Conservation (phyloP, 306 rosid genomes). For the Spatholobus suberectus region DNA sequence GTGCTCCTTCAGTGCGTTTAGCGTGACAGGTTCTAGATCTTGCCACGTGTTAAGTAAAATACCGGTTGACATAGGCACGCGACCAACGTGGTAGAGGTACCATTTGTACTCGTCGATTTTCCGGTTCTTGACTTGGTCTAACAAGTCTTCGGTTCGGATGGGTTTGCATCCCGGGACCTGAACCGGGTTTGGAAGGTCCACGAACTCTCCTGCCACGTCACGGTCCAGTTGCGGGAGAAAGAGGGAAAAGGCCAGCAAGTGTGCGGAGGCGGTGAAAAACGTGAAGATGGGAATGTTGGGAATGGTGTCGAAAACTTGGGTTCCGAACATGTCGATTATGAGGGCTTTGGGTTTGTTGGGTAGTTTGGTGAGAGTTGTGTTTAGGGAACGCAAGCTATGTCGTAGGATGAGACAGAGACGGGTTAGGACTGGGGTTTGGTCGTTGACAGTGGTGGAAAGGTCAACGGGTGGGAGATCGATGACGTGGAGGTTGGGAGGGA, state of each 20-base stretch:
- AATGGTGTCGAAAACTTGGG: conserved; percentile 53
- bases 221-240: conserved; percentile 51
- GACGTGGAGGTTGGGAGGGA: conserved; percentile 42
- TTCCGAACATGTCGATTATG: conserved; percentile 52
- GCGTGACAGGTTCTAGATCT: conserved; percentile 46
- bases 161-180: conserved; percentile 50
- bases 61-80: conserved; percentile 45
- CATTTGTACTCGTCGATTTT: conserved; percentile 53
- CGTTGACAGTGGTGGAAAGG: conserved; percentile 5
- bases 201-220: conserved; percentile 53
- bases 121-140: conserved; percentile 49
- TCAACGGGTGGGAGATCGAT: conserved; percentile 50
- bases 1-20: conserved; percentile 47
- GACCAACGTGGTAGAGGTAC: conserved; percentile 36
- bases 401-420: conserved; percentile 36
- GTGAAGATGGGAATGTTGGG: conserved; percentile 41
- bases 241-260: conserved; percentile 47
- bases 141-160: conserved; percentile 46
- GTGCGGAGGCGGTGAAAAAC: conserved; percentile 50
- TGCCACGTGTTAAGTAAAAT: conserved; percentile 55
- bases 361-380: conserved; percentile 30
- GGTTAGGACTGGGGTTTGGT: conserved; percentile 7
- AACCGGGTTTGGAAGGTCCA: conserved; percentile 56
- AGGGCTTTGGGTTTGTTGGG: conserved; percentile 43
- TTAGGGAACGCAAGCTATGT: conserved; percentile 37